Evolutionary conservation across 2,329 filamentous ascomycete species (phyloP).

Genomic region (Coniochaeta prunicola): DNA sequence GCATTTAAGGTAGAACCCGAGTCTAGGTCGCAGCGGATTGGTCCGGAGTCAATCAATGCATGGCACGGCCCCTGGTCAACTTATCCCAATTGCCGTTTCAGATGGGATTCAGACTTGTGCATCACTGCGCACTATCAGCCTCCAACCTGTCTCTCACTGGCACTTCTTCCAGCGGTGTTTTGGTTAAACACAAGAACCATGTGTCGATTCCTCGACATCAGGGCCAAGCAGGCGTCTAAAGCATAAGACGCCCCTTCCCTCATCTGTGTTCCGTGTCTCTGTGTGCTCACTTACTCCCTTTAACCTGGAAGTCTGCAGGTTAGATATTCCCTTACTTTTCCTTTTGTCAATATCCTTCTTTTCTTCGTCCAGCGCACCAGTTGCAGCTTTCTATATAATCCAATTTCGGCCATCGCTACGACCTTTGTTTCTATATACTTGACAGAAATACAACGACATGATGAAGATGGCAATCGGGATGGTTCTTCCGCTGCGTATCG

Average conservation of each 20-base stretch:
- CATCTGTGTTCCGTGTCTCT: constrained; percentile 2
- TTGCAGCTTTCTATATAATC: constrained; percentile 12
- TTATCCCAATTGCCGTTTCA: constrained; percentile 16
- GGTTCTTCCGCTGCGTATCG: constrained; percentile 34
- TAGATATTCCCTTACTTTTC: constrained; percentile 3
- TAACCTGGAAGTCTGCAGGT: constrained; percentile 5
- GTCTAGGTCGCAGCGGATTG: constrained; percentile 8
- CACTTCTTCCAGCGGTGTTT: not conserved
- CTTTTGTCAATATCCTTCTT: constrained; percentile 11
- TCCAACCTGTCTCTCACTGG: not conserved
- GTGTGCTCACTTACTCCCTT: constrained; percentile 1
- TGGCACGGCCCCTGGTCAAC: constrained; percentile 17
- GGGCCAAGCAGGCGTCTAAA: not conserved
- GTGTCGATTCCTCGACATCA: not conserved
- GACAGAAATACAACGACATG: constrained; percentile 7
- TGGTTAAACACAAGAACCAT: not conserved
- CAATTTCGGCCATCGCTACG: constrained; percentile 10
- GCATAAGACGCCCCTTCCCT: constrained; percentile 7
- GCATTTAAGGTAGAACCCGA: not conserved
- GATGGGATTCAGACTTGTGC: constrained; percentile 17
- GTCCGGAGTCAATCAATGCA: constrained; percentile 12
- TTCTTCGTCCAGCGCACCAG: constrained; percentile 20
- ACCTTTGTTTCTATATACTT: not conserved
- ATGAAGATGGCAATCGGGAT: constrained; percentile 37
- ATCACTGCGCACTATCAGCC: constrained; percentile 6